Evolutionary conservation across 2,329 filamentous ascomycete genomes (phyloP), one percentile per base, ranked within the genome.

Genomic region (Calycina herbarum): DNA sequence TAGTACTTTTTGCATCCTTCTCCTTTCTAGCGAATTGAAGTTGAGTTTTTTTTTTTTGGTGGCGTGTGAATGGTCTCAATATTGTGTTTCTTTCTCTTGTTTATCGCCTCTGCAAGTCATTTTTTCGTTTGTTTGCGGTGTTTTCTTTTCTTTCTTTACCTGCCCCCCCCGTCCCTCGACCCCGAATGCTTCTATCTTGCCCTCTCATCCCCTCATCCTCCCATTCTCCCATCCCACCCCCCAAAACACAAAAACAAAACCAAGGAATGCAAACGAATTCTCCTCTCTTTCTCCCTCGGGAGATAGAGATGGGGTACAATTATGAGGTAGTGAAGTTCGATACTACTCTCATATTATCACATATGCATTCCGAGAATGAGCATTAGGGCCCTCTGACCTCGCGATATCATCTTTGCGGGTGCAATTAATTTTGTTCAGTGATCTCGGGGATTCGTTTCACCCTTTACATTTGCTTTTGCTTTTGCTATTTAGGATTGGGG

Each of bases 371-470:
- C 86, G 81, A 89, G 74, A 88, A 76, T 61, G 78, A 85, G 71
- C 5, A 66, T 72, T 67, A 81, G 85, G 83, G 84, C 82, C 85
- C 85, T 89, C 86, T 89, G 86, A 87, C 79, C 81, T 82, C 82
- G 65, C 71, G 77, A 76, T 74, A 67, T 70, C 69, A 67, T 68
- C 72, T 15, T 5, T 6, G 7, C n/a, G 10, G 48, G 27, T 20
- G 7, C 10, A 24, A 20, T 20, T n/a, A n/a, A 20, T 11, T 51
- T 11, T 57, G 13, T 13, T 33, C 71, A 65, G 73, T 86, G 82
- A 81, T 81, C 79, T 76, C 77, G 83, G 83, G 80, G 79, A 82
- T 83, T 88, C 85, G 85, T 88, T 88, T 86, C 82, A 83, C 85
- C 82, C 84, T 82, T 81, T 73, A 88, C 85, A 59, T 59, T 59